Evolutionary conservation across 495 filamentous ascomycete genomes (phyloP).

Genomic region (Xanthoparmelia taractica): DNA sequence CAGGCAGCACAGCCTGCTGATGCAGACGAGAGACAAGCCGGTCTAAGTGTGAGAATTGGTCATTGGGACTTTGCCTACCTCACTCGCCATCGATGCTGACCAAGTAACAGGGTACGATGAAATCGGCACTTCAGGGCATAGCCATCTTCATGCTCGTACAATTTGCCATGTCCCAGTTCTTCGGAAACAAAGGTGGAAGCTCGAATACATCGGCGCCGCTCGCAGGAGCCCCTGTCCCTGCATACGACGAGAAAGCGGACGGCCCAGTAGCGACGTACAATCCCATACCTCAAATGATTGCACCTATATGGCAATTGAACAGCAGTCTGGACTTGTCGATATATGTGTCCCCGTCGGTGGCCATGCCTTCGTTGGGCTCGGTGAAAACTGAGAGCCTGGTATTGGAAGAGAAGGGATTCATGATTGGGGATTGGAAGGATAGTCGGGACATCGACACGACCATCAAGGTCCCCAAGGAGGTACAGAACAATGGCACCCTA

Average conservation of each 20-base stretch:
- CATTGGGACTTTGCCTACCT: background rate
- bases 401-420: conserved; percentile 71
- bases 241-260: conserved; percentile 57
- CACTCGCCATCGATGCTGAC: conserved; percentile 15
- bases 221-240: conserved; percentile 46
- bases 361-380: conserved; percentile 56
- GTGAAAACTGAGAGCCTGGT: conserved; percentile 52
- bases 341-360: conserved; percentile 69
- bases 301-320: conserved; percentile 80
- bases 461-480: conserved; percentile 66
- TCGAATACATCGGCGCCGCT: conserved; percentile 41
- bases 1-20: conserved; percentile 8
- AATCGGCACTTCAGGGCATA: conserved; percentile 54
- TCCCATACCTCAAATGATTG: conserved; percentile 63
- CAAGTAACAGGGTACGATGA: conserved; percentile 45
- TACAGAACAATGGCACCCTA: conserved; percentile 87
- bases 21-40: conserved; percentile 9
- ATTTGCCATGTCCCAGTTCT: conserved; percentile 51
- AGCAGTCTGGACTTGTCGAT: conserved; percentile 74
- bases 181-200: conserved; percentile 43
- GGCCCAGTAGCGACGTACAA: conserved; percentile 57
- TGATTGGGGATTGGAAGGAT: conserved; percentile 73
- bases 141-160: conserved; percentile 64
- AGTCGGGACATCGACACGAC: conserved; percentile 67
- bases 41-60: conserved; percentile 16